Percentiles rank a stretch among this genome's conserved stretches.
Conservation (phyloP, 106 monocot genomes). For the Phalaenopsis aphrodite region DNA sequence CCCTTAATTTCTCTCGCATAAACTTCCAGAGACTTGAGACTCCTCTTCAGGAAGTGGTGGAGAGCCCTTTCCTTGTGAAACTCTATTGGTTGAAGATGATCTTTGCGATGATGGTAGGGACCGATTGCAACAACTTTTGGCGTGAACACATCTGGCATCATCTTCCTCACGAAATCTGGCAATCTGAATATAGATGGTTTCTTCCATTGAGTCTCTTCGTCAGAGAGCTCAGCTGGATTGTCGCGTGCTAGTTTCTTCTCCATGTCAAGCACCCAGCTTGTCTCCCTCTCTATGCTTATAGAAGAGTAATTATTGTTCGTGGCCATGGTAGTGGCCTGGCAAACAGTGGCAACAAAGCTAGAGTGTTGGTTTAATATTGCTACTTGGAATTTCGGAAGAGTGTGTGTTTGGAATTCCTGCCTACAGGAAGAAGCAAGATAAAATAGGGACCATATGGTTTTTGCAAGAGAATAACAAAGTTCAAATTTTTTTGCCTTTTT, state of each 20-base stretch:
- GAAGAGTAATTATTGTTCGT: background rate
- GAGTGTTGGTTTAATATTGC: background rate
- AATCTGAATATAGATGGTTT: constrained; percentile 5
- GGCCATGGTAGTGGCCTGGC: background rate
- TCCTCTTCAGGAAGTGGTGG: constrained; percentile 15
- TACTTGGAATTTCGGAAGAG: background rate
- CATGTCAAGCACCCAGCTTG: background rate
- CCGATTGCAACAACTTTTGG: constrained; percentile 3
- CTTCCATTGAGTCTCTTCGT: background rate
- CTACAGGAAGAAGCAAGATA: background rate
- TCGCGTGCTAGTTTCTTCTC: background rate
- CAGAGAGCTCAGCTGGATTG: background rate
- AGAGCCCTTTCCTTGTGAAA: constrained; percentile 31
- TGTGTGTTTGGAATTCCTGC: background rate
- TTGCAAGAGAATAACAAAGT: background rate
- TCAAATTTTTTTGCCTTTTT: background rate
- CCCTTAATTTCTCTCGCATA: constrained; percentile 9
- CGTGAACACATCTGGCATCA: background rate
- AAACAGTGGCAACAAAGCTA: background rate
- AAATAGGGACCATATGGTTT: background rate
- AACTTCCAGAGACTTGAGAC: constrained; percentile 5
- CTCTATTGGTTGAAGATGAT: constrained; percentile 17
- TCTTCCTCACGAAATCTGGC: background rate
- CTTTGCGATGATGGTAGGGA: constrained; percentile 19
- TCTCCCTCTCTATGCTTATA: background rate